Evolutionary conservation across 345 rosid genomes (phyloP).

Genomic region (Limnanthes douglasii): DNA sequence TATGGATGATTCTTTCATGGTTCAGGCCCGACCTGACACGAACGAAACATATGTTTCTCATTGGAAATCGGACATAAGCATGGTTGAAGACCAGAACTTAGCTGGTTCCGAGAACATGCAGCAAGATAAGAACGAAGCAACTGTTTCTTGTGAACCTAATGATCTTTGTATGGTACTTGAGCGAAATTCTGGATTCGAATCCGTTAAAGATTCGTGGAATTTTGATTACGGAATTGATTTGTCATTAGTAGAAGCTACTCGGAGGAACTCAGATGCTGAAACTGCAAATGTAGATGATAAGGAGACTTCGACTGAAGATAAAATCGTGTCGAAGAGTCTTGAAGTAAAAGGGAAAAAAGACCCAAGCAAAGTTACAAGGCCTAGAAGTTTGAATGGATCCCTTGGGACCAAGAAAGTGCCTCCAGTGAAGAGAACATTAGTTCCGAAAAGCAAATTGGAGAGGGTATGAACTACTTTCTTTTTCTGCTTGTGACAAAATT

Average conservation of each 20-base stretch:
- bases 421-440: slow-evolving; percentile 28
- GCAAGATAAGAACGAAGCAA: slow-evolving; percentile 18
- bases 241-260: slow-evolving; percentile 33
- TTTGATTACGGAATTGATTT: slow-evolving; percentile 34
- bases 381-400: slow-evolving; percentile 22
- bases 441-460: slow-evolving; percentile 72
- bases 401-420: slow-evolving; percentile 30
- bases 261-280: slow-evolving; percentile 18
- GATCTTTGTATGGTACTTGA: slow-evolving; percentile 59
- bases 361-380: slow-evolving; percentile 20
- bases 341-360: slow-evolving; percentile 17
- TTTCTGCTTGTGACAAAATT: background rate
- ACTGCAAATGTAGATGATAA: slow-evolving; percentile 14
- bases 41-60: slow-evolving; percentile 29
- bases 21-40: slow-evolving; percentile 22
- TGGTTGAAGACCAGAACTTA: slow-evolving; percentile 37
- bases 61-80: slow-evolving; percentile 56
- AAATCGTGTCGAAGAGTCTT: slow-evolving; percentile 10
- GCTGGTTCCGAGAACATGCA: slow-evolving; percentile 11
- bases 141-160: slow-evolving; percentile 26
- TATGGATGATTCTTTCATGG: slow-evolving; percentile 71
- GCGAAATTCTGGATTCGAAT: slow-evolving; percentile 25
- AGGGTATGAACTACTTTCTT: slow-evolving; percentile 22
- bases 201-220: slow-evolving; percentile 25
- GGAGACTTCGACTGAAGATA: slow-evolving; percentile 10